Base-by-base conservation (phyloP, 1,139 yeast species). In the Candida tetrigidarum region DNA sequence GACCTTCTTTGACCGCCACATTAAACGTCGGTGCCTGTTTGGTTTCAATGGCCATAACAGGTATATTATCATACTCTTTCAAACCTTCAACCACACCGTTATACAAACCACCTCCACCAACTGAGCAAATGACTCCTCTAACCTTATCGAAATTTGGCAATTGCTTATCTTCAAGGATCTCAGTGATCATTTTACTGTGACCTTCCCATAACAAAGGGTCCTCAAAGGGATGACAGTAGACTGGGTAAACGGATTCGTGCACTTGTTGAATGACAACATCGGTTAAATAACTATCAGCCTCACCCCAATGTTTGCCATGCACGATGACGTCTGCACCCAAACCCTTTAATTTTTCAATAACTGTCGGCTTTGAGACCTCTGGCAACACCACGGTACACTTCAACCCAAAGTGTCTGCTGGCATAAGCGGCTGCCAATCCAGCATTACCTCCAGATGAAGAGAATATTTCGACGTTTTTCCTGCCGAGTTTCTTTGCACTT, bases 371-470 rank as follows among this genome's bases (percentile, higher is more conserved):
- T 16, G 73, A 55, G 7, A 42, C 51, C 3, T 42, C 44, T 0
- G 78, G 78, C 3, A 72, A 59, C 2, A 69, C 74, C n/a, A 72
- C 77, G 3, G 74, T 70, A 47, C 78, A 71, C 32, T 53, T 49
- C 3, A 69, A 56, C 2, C 51, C 45, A 47, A 58, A 67, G 46
- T 52, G 55, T 22, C 54, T 49, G 2, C 71, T 62, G 44, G 67
- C 63, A 46, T 67, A 71, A 2, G 76, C 78, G 9, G 76, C 78
- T 10, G 77, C 76, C 37, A 72, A 56, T 0, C 77, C 78, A n/a
- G 78, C 78, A 51, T 72, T 72, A 5, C 77, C 78, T 6, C 77
- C 78, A 38, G 73, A 66, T 3, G 75, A 67, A n/a, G 74, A 71
- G 48, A 64, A 71, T 5, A 71, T 67, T 15, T 60, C 63, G 10